phyloP scores from a whole-genome alignment of 2,329 filamentous ascomycete genomes.

The Botryotinia calthae region DNA sequence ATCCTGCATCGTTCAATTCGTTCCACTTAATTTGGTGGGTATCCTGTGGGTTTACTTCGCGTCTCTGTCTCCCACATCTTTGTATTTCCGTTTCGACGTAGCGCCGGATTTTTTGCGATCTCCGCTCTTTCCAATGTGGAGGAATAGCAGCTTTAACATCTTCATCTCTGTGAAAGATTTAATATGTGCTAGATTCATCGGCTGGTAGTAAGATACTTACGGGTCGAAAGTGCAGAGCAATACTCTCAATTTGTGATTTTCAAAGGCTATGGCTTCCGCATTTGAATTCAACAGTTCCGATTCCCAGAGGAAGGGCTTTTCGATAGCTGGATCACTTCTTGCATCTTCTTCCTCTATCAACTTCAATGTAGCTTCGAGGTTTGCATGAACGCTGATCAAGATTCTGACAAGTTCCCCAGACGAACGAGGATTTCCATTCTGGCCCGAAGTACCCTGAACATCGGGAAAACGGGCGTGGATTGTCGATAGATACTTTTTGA shows the following conservation, averaged over 20 bases:
- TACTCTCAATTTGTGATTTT: slow-evolving; percentile 15
- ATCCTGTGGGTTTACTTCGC: neutral
- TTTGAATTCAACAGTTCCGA: too few relatives aligned
- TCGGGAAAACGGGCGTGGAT: neutral
- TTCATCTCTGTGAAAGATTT: neutral
- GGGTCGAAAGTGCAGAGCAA: slow-evolving; percentile 12
- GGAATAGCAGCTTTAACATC: neutral
- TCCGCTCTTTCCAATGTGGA: neutral
- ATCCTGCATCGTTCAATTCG: neutral
- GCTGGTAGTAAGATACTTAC: neutral
- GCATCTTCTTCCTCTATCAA: neutral
- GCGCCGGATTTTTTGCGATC: neutral
- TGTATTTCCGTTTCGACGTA: slow-evolving; percentile 14
- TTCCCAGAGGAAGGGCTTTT: neutral
- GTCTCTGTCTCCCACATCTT: slow-evolving; percentile 8
- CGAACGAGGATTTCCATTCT: neutral
- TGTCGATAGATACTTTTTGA: neutral
- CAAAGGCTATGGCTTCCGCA: neutral
- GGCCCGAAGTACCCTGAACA: neutral
- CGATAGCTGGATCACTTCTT: neutral
- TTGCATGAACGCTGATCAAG: neutral
- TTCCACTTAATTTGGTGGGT: slow-evolving; percentile 10
- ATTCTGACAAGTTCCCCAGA: neutral
- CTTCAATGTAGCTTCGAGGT: neutral
- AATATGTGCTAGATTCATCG: neutral